Conservation (phyloP, 2,329 filamentous ascomycete species). For the Stachybotrys chlorohalonatus region DNA sequence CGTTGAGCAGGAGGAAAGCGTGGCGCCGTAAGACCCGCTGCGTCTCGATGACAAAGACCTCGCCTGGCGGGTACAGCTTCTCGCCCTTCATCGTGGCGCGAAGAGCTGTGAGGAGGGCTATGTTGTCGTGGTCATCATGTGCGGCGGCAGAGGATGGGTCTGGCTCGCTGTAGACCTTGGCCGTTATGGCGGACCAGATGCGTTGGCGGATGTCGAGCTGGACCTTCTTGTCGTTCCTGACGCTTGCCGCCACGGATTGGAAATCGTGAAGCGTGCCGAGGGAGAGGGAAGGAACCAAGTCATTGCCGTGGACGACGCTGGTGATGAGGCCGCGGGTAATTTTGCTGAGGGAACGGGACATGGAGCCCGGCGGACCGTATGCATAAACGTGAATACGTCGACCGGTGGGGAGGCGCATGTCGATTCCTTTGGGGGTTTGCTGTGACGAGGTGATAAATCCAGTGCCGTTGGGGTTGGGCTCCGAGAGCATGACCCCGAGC, state of each 20-base stretch:
- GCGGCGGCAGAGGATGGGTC: constrained; percentile 22
- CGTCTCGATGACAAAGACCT: constrained; percentile 65
- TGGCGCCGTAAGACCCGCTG: constrained; percentile 58
- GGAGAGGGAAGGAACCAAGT: constrained; percentile 65
- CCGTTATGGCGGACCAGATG: constrained; percentile 54
- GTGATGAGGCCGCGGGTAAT: constrained; percentile 68
- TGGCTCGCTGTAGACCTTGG: constrained; percentile 47
- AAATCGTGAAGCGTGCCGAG: constrained; percentile 68
- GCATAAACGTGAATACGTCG: constrained; percentile 72
- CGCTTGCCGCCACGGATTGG: constrained; percentile 61
- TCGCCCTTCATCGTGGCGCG: constrained; percentile 58
- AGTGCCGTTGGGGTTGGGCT: constrained; percentile 44
- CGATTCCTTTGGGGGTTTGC: constrained; percentile 13
- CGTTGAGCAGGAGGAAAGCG: constrained; percentile 41
- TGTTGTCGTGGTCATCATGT: constrained; percentile 61
- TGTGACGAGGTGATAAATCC: constrained; percentile 52
- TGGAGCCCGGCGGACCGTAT: constrained; percentile 65
- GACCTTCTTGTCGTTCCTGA: constrained; percentile 62
- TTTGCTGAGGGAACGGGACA: constrained; percentile 60
- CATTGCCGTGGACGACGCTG: constrained; percentile 62
- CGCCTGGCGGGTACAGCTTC: constrained; percentile 66
- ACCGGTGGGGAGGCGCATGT: constrained; percentile 51
- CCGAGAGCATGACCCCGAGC: constrained; percentile 61
- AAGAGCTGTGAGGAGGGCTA: constrained; percentile 55
- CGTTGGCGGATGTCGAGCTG: constrained; percentile 58